phyloP scores from a whole-genome alignment of 805 yeast species.

The Metschnikowia gruessii region DNA sequence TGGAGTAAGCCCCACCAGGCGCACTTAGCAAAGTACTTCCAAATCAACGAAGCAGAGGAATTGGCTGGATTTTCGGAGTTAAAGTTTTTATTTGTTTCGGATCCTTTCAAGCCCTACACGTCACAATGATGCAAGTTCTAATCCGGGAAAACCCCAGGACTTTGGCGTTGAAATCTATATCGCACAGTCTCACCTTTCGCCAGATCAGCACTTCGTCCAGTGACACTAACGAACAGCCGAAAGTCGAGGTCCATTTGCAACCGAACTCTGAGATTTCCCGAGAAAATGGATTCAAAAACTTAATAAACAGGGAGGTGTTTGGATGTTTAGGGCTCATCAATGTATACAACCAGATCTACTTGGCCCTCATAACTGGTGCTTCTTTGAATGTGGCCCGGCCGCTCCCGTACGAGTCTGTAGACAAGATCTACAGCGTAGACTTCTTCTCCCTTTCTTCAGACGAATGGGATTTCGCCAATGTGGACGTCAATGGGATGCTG shows the following conservation, averaged over 20 bases:
- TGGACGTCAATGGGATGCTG: conserved; percentile 70
- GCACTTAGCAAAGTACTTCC: neutral
- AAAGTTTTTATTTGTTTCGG: too few relatives aligned
- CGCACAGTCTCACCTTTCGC: conserved; percentile 19
- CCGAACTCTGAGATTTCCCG: conserved; percentile 36
- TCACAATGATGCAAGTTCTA: conserved; percentile 13
- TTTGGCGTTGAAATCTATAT: conserved; percentile 17
- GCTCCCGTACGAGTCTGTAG: conserved; percentile 71
- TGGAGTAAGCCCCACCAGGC: neutral
- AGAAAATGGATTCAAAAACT: conserved; percentile 35
- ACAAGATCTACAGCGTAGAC: conserved; percentile 80
- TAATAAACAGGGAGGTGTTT: conserved; percentile 41
- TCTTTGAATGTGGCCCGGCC: conserved; percentile 75
- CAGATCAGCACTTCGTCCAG: conserved; percentile 10
- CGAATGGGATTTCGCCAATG: conserved; percentile 76
- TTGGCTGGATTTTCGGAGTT: too few relatives aligned
- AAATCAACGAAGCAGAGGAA: too few relatives aligned
- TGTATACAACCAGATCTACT: conserved; percentile 61
- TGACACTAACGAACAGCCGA: conserved; percentile 23
- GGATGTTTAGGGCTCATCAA: conserved; percentile 84
- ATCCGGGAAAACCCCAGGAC: conserved; percentile 18
- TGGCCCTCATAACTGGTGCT: conserved; percentile 78
- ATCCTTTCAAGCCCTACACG: neutral
- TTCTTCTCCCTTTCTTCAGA: conserved; percentile 70
- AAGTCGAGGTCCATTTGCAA: conserved; percentile 46